Evolutionary conservation across 2,329 filamentous ascomycete genomes (phyloP).

Genomic region (Pyrenophora seminiperda): DNA sequence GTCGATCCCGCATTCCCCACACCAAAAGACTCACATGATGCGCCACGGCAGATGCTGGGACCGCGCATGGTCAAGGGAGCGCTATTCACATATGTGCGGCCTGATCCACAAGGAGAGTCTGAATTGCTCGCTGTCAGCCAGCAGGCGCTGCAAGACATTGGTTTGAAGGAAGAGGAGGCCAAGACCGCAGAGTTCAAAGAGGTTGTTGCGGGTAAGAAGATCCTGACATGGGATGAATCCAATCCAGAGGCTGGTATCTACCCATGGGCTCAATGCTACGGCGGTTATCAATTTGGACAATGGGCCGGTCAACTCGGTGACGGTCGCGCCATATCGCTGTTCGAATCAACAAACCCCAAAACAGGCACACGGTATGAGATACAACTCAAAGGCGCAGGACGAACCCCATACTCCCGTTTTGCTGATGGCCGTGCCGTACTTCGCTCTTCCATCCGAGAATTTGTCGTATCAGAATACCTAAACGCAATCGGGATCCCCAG

Average conservation of each 20-base stretch:
- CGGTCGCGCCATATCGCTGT: constrained; percentile 90
- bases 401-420: constrained; percentile 94
- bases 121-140: constrained; percentile 83
- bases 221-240: constrained; percentile 77
- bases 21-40: constrained; percentile 78
- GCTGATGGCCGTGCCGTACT: constrained; percentile 95
- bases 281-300: constrained; percentile 72
- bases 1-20: constrained; percentile 79
- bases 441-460: constrained; percentile 90
- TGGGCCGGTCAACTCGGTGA: constrained; percentile 98
- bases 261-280: constrained; percentile 98
- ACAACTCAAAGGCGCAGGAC: constrained; percentile 91
- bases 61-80: constrained; percentile 86
- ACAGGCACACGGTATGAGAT: constrained; percentile 81
- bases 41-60: constrained; percentile 74
- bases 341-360: constrained; percentile 79
- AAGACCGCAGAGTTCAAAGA: constrained; percentile 74
- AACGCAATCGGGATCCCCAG: constrained; percentile 84
- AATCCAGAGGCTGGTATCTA: constrained; percentile 66
- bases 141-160: constrained; percentile 79
- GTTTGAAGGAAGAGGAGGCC: constrained; percentile 71
- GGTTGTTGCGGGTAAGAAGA: constrained; percentile 79
- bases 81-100: constrained; percentile 88
- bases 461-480: constrained; percentile 86
- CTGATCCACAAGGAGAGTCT: constrained; percentile 71